phyloP scores from a whole-genome alignment of 2,329 filamentous ascomycete species.

The Stemphylium beticola region DNA sequence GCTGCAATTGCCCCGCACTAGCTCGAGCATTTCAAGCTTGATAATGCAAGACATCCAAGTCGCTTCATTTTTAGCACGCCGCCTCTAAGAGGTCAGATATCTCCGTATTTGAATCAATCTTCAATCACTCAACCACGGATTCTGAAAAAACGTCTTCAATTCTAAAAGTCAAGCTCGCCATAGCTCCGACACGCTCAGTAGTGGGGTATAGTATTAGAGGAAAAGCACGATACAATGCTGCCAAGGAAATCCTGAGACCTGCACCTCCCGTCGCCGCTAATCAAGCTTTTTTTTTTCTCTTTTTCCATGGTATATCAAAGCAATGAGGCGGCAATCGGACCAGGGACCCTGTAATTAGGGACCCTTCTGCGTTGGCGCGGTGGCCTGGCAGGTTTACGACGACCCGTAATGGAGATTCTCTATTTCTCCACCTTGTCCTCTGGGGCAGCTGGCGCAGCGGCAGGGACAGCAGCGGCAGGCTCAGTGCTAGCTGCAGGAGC shows the following conservation, averaged over 20 bases:
- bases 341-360: not conserved
- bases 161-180: not conserved
- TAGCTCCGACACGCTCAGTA: slow-evolving; percentile 22
- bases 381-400: not conserved
- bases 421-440: slow-evolving; percentile 12
- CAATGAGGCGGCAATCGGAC: not conserved
- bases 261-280: not conserved
- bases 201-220: slow-evolving; percentile 45
- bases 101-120: not conserved
- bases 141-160: slow-evolving; percentile 2
- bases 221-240: slow-evolving; percentile 24
- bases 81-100: not conserved
- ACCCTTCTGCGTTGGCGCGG: too few relatives aligned
- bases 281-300: not conserved
- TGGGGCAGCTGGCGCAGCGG: not conserved
- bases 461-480: not conserved
- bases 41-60: not conserved
- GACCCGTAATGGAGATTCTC: not conserved
- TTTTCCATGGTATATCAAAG: not conserved
- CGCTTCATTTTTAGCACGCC: not conserved
- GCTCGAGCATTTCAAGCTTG: not conserved
- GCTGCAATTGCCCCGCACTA: slow-evolving; percentile 28
- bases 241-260: not conserved
- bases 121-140: too few relatives aligned
- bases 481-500: not conserved